Evolutionary conservation across 768 basidiomycete genomes (phyloP), one percentile per base, ranked within the genome.

Genomic region (Crassisporium funariophilum): DNA sequence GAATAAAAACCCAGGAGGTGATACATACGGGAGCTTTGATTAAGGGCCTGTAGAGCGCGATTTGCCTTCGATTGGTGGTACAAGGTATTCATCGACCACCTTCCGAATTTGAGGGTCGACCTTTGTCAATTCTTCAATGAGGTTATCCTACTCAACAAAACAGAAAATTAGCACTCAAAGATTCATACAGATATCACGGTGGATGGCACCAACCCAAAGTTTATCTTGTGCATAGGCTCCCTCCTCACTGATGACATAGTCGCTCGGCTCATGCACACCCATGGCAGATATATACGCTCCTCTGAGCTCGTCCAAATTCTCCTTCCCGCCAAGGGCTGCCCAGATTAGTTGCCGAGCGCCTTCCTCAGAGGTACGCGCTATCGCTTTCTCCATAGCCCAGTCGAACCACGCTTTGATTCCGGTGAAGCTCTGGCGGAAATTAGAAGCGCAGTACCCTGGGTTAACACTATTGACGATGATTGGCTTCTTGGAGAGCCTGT

Each of bases 401-500:
- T 53, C 44, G 10, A 65, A 7, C 19, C 49, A 20, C 2, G 55
- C 41, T 20, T 40, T 21, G 15, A 61, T 4, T 0, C 57, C 59
- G 5, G 44, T 51, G 1, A 68, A 23, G 5, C 50, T 49, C 12
- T 62, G 54, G 0, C 59, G 56, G 2, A 77, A 54, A 20, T 68
- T 61, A 1, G 73, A 75, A 29, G 60, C 41, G 54, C 74, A 76
- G 47, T 66, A 73, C 4, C 75, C 75, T n/a, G 76, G 77, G 35
- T 71, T 71, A 13, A 73, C 68, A n/a, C 62, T 37, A 46, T 69
- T 63, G 35, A 72, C 62, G 11, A 71, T 66, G 16, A 76, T 48
- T 0, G 64, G 46, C 10, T 60, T 52, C 8, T 60, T 44, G 15
- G 48, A 24, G 4, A 76, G 59, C 16, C 60, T 65, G 1, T 64